These are phyloP conservation scores for Termitomyces sp. DNA, from an alignment of 768 basidiomycete genomes.

Conservation along the genomic window DNA sequence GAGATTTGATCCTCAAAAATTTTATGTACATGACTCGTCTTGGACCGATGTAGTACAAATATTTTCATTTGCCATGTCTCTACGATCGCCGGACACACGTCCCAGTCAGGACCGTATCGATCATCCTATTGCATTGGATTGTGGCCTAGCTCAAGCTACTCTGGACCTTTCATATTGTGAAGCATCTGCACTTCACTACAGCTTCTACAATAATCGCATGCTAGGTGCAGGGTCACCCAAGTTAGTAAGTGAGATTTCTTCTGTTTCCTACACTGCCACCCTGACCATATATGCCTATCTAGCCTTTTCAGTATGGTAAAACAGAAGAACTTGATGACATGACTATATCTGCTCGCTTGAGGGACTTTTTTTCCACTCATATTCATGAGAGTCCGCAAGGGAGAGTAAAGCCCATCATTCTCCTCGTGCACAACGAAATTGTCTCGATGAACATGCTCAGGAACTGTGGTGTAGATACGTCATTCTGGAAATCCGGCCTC, in stretches of 20 bases:
- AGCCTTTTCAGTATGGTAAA: constrained; percentile 26
- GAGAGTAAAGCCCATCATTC: constrained; percentile 27
- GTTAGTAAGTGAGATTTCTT: constrained; percentile 2
- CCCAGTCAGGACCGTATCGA: constrained; percentile 20
- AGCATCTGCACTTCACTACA: constrained; percentile 20
- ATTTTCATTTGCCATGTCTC: constrained; percentile 30
- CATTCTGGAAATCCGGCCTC: constrained; percentile 37
- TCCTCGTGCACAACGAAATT: constrained; percentile 42
- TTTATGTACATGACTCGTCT: constrained; percentile 21
- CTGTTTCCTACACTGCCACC: background rate
- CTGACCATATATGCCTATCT: background rate
- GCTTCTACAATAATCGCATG: constrained; percentile 11
- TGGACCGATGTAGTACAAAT: constrained; percentile 29
- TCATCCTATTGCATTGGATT: constrained; percentile 28
- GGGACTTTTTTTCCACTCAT: constrained; percentile 18
- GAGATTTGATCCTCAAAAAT: constrained; percentile 20
- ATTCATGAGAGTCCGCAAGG: background rate
- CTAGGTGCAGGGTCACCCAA: constrained; percentile 10
- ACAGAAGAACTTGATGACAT: constrained; percentile 16
- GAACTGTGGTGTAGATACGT: constrained; percentile 36
- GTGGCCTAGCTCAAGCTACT: constrained; percentile 37
- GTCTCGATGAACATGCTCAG: constrained; percentile 33
- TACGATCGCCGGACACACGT: constrained; percentile 30
- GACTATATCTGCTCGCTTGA: constrained; percentile 15
- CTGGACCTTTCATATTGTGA: constrained; percentile 15